Conservation (phyloP, 257 asterid genomes). For the Solanum etuberosum region DNA sequence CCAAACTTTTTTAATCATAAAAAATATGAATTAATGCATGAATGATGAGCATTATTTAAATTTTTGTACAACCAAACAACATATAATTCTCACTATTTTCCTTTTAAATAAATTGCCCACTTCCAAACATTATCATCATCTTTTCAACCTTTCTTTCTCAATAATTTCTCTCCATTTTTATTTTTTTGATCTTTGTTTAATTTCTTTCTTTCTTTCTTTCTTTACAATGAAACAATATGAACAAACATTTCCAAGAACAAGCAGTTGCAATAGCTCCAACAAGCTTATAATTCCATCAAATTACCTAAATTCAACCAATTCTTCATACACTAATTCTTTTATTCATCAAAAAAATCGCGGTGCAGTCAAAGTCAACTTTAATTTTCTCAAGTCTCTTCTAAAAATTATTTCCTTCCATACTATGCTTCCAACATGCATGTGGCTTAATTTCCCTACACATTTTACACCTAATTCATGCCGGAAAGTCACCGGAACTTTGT, state of each 20-base stretch:
- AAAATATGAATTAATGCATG: constrained; percentile 4
- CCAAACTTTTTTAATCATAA: background rate
- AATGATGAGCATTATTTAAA: constrained; percentile 11
- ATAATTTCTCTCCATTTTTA: background rate
- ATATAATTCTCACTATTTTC: constrained; percentile 26
- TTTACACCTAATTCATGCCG: constrained; percentile 18
- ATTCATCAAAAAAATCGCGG: constrained; percentile 1
- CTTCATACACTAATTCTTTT: constrained; percentile 10
- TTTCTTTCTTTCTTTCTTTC: background rate
- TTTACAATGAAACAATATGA: background rate
- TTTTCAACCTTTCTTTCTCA: background rate
- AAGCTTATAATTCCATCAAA: constrained; percentile 37
- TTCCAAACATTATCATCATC: background rate
- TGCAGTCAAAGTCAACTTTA: constrained; percentile 10
- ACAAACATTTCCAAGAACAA: constrained; percentile 23
- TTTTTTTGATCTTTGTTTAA: background rate
- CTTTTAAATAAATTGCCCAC: constrained; percentile 17
- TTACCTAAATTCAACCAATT: background rate
- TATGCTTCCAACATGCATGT: constrained; percentile 43
- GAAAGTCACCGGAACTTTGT: constrained; percentile 78
- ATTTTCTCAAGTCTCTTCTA: constrained; percentile 42
- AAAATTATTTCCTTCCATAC: constrained; percentile 42
- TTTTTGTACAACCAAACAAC: background rate
- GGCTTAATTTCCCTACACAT: constrained; percentile 16
- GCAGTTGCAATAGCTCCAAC: constrained; percentile 45